Base-by-base conservation (phyloP, 164 flowering plant species). In the Macadamia integrifolia region DNA sequence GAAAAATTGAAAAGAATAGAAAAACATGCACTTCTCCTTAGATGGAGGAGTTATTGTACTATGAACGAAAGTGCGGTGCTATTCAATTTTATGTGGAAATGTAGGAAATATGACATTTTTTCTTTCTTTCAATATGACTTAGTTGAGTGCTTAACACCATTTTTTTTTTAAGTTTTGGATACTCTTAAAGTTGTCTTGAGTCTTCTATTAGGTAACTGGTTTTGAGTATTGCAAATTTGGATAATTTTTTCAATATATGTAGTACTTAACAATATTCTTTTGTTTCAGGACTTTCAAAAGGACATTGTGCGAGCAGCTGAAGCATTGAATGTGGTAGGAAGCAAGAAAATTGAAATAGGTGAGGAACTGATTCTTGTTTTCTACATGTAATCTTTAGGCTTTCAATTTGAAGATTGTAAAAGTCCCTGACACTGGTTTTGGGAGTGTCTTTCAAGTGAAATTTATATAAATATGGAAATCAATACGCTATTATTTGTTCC, bases 331-430 rank as follows among this genome's bases (percentile, higher is more conserved):
- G 82, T 88, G 61, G 68, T 88, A 58, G 97, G 97, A 44, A 82
- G 70, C 66, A 92, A 86, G 72, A 86, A 88, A 70, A 84, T 89
- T 66, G 99, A 94, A 82, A 73, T 85, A 72, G 98, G 98, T 88
- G 58, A 71, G 72, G 13, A 42, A 52, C 15, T 17, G 17, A 53
- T 4, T 53, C 50, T 46, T 46, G 1, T 11, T 8, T 46, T 46
- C 7, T 46, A 35, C 40, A 35, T 35, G 0, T 35, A 35, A 35
- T 35, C 40, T 35, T 35, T 35, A 35, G 40, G 40, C 40, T 35
- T 35, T 35, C 40, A 35, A 35, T 35, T 2, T 35, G 40, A 35
- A 35, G 40, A 35, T 5, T 35, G 3, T 35, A 2, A 5, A 35
- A 35, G 23, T 35, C 3, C 5, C 40, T 35, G 5, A 35, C 40